Evolutionary conservation across 495 filamentous ascomycete species (phyloP).

Genomic region (Penicillium maclennaniae): DNA sequence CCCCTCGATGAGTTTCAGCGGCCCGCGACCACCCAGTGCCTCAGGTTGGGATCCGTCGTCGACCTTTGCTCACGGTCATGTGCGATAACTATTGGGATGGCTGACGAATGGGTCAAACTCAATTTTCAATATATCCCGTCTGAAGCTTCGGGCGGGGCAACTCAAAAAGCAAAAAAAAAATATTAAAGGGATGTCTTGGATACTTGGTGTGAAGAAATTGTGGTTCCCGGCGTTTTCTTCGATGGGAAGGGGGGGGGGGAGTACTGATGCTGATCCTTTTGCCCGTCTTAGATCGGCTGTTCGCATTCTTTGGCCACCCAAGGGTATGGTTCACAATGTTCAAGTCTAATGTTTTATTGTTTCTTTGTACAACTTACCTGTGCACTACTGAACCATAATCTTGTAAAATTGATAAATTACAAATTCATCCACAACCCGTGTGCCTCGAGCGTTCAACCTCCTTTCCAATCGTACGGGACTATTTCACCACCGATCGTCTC

Average conservation of each 20-base stretch:
- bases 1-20: slow-evolving; percentile 58
- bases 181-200: neutral
- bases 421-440: neutral
- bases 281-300: slow-evolving; percentile 2
- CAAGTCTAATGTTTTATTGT: neutral
- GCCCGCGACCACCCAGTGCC: slow-evolving; percentile 37
- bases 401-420: neutral
- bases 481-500: neutral
- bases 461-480: neutral
- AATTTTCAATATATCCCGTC: neutral
- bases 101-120: neutral
- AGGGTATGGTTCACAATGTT: neutral
- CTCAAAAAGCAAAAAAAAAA: no score
- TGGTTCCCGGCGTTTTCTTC: slow-evolving; percentile 6
- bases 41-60: slow-evolving; percentile 40
- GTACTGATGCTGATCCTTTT: neutral
- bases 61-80: slow-evolving; percentile 33
- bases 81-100: slow-evolving; percentile 11
- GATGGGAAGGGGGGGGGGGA: no score
- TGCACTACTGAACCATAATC: neutral
- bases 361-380: neutral
- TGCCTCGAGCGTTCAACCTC: neutral
- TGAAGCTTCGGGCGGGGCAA: neutral
- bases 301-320: neutral
- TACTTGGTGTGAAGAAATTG: no score